phyloP scores from a whole-genome alignment of 352 stramenopile genomes.

The Globisporangium nodosum region DNA sequence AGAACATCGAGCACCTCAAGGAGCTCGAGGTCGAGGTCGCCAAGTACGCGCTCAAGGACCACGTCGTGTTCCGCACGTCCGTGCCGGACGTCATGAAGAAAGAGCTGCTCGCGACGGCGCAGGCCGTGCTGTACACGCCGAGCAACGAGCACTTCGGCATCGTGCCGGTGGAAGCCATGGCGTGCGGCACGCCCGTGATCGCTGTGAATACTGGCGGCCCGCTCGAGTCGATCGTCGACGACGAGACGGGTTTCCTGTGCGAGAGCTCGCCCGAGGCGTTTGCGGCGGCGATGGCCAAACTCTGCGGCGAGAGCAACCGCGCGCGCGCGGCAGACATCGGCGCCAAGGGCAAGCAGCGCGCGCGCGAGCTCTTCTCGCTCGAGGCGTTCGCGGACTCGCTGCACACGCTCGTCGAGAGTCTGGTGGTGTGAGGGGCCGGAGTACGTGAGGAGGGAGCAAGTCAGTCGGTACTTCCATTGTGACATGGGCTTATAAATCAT shows the following conservation, averaged over 20 bases:
- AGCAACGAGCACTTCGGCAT: conserved; percentile 99
- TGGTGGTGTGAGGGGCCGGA: conserved; percentile 13
- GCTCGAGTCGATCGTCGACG: conserved; percentile 93
- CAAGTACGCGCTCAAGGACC: conserved; percentile 36
- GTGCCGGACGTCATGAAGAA: conserved; percentile 87
- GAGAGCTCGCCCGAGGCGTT: conserved; percentile 53
- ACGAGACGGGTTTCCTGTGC: conserved; percentile 81
- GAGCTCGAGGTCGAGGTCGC: conserved; percentile 84
- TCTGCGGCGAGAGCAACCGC: conserved; percentile 33
- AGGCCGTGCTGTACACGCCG: conserved; percentile 95
- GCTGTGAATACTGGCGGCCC: conserved; percentile 94
- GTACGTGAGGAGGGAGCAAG: not conserved
- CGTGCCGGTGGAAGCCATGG: conserved; percentile 98
- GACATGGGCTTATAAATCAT: not conserved
- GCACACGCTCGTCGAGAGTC: conserved; percentile 33
- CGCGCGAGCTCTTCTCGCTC: conserved; percentile 59
- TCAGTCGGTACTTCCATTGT: not conserved
- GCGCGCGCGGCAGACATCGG: conserved; percentile 38
- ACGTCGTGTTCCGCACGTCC: conserved; percentile 87
- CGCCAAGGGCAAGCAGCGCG: conserved; percentile 38
- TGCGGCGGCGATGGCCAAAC: conserved; percentile 50
- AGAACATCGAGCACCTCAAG: conserved; percentile 95
- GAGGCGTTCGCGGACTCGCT: conserved; percentile 71
- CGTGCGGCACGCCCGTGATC: conserved; percentile 91
- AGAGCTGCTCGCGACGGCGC: conserved; percentile 75